Evolutionary conservation across 73 alveolate species (phyloP), one percentile per base, ranked within the genome.

Genomic region (Paramecium caudatum): DNA sequence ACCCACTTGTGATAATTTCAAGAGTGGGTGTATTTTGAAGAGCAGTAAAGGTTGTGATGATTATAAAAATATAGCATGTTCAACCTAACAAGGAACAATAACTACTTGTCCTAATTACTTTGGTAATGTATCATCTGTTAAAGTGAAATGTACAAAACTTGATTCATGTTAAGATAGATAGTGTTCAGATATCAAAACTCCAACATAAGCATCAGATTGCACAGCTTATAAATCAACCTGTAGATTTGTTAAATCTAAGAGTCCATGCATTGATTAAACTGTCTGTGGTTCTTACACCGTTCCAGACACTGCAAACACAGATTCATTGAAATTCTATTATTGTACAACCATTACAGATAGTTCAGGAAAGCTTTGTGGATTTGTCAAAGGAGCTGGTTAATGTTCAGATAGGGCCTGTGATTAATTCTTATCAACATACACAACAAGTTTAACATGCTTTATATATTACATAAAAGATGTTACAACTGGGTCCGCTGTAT

Each of bases 341-440:
- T 61, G 82, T 61, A 61, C 5, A 21, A 61, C 4, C 39, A 61
- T 16, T 5, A 61, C 13, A 61, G 46, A 61, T 61, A 13, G 4
- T n/a, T 33, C 30, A 19, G 87, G 87, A 70, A 6, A 5, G 6
- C 6, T 15, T 43, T 70, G 87, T 37, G 61, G 87, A 8, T 70
- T 41, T 27, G 17, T 19, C 8, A 0, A 6, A 39, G 68, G 68
- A 1, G 82, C 39, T 4, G 16, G 5, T 4, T 17, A 6, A 10
- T 70, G 87, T 17, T 37, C 68, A 4, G 32, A 10, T 13, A 70
- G 87, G 17, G 1, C 45, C 4, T 70, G 87, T 16, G 3, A 65
- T 30, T 33, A 65, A 27, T 12, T 19, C 0, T 17, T 6, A 39
- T 39, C n/a, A n/a, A n/a, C n/a, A 63, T 30, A 19, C 30, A 21